A percentile compares a stretch with the other conserved stretches of the same genome.
These are phyloP conservation scores for Fusarium stilboides DNA, from an alignment of 2,329 filamentous ascomycete genomes.

Conservation along the genomic window DNA sequence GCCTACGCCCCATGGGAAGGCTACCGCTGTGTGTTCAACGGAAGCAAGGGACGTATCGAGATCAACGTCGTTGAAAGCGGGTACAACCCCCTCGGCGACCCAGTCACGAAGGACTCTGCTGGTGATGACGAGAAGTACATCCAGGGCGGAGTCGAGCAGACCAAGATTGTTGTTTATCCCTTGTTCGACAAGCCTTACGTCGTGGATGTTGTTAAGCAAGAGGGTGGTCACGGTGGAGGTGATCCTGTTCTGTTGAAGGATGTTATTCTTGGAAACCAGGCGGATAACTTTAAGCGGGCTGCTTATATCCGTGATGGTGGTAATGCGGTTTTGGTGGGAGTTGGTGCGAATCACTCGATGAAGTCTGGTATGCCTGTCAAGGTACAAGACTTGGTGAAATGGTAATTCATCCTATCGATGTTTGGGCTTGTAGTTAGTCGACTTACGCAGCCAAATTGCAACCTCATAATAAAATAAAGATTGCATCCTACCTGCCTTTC, in stretches of 20 bases:
- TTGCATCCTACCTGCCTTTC: too few relatives aligned
- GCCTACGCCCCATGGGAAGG: slow-evolving; percentile 76
- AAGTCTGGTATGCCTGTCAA: slow-evolving; percentile 43
- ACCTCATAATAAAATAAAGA: too few relatives aligned
- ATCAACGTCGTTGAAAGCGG: slow-evolving; percentile 74
- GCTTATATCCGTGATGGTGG: slow-evolving; percentile 73
- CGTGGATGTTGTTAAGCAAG: slow-evolving; percentile 66
- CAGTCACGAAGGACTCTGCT: slow-evolving; percentile 60
- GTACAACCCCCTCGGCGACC: slow-evolving; percentile 72
- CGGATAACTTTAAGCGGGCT: slow-evolving; percentile 66
- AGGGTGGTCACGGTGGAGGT: slow-evolving; percentile 73
- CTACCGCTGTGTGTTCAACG: slow-evolving; percentile 71
- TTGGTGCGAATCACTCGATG: slow-evolving; percentile 72
- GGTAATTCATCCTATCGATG: slow-evolving; percentile 12
- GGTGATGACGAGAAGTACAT: slow-evolving; percentile 53
- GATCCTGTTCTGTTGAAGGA: slow-evolving; percentile 68
- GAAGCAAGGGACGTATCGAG: slow-evolving; percentile 71
- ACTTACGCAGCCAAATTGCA: background rate
- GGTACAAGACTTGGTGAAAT: slow-evolving; percentile 42
- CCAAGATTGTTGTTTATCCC: slow-evolving; percentile 65
- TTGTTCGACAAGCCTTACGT: slow-evolving; percentile 71
- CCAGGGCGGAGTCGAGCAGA: slow-evolving; percentile 52
- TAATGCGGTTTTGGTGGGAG: slow-evolving; percentile 71
- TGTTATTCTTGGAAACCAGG: slow-evolving; percentile 67
- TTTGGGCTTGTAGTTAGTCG: background rate